Evolutionary conservation across 176 grass and related monocot genomes (phyloP), one percentile per base, ranked within the genome.

Genomic region (Aegilops sharonensis): DNA sequence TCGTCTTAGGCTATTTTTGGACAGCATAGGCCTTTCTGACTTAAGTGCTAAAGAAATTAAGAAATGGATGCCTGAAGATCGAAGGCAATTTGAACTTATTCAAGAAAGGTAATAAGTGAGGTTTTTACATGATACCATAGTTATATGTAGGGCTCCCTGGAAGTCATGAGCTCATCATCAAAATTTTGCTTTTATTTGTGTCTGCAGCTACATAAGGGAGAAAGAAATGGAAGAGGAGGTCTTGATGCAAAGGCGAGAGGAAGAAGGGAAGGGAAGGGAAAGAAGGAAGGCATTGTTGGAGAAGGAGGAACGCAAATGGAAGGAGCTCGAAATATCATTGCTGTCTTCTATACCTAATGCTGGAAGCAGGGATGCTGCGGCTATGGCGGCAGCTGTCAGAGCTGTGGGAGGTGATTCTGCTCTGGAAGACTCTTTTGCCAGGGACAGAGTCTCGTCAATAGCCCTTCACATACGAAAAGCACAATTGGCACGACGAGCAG

Each of bases 201-300:
- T 89, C 29, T 88, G 20, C 80, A 99, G 97, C 65, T 99, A 99
- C 83, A 96, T 99, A 94, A 94, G 87, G 72, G 97, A 99, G 85
- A 99, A 96, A 88, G 94, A 96, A 90, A 99, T 99, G 94, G 97
- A 99, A 94, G 97, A 99, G 79, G 97, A 99, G 83, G 82, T 94
- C 60, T 88, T 99, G 79, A 99, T 95, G 92, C 97, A 99, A 89
- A 91, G 97, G 73, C 89, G 97, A 48, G 97, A 99, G 85, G 97
- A 99, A 84, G 97, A 99, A 94, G 97, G 97, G 42, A 96, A 92
- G 80, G 97, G 97, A 69, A 99, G 91, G 85, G 97, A 99, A 89
- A 94, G 97, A 75, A 96, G 97, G 78, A 96, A 95, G 64, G 94
- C 90, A 72, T 85, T 99, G 71, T 61, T 99, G 86, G 94, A 99